These are phyloP conservation scores for Poa annua DNA, from an alignment of 176 grass and related monocot genomes.

Conservation along the genomic window DNA sequence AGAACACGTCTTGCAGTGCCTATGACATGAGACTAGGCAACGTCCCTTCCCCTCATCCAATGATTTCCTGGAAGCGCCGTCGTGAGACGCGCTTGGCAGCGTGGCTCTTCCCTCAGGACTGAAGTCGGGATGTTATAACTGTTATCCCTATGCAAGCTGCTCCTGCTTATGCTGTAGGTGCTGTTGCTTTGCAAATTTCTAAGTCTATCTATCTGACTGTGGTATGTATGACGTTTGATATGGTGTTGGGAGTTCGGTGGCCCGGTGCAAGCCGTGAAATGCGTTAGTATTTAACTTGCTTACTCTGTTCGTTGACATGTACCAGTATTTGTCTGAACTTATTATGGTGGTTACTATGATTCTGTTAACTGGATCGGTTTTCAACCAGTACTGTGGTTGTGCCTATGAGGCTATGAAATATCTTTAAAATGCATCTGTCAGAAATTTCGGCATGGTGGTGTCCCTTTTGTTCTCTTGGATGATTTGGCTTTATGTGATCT, in stretches of 20 bases:
- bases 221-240: background rate
- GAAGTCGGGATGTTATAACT: background rate
- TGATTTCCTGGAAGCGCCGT: background rate
- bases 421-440: background rate
- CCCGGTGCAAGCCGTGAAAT: background rate
- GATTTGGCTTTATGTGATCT: background rate
- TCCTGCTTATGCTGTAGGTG: background rate
- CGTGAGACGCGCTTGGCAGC: background rate
- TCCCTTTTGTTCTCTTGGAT: background rate
- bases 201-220: background rate
- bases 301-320: background rate
- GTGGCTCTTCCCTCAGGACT: conserved; percentile 20
- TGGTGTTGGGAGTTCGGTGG: background rate
- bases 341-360: conserved; percentile 10
- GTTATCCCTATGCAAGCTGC: background rate
- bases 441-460: background rate
- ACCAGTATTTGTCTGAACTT: background rate
- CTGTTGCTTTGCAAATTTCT: conserved; percentile 1
- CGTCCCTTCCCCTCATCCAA: background rate
- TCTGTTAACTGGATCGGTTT: background rate
- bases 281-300: background rate
- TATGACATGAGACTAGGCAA: background rate
- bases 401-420: background rate
- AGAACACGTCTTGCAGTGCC: background rate
- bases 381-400: background rate